phyloP scores from a whole-genome alignment of 345 rosid genomes.

The Alliaria petiolata region DNA sequence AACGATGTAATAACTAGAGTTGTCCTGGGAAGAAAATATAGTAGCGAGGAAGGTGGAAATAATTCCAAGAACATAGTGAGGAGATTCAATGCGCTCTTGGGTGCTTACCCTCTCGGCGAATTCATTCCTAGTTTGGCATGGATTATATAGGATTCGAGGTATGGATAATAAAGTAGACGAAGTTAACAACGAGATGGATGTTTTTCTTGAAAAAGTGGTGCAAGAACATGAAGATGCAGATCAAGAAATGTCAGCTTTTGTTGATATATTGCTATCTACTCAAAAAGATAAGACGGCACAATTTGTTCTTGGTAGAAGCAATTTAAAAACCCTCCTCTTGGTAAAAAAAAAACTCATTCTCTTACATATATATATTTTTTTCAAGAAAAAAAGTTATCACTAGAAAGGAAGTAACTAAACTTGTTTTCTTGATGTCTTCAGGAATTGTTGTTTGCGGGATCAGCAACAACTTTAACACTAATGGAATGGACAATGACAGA shows the following conservation, averaged over 20 bases:
- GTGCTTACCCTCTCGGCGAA: too few relatives aligned
- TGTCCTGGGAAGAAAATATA: too few relatives aligned
- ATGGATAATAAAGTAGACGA: too few relatives aligned
- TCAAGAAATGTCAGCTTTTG: background rate
- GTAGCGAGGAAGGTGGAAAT: too few relatives aligned
- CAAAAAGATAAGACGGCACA: background rate
- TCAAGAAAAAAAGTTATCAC: background rate
- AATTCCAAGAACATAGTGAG: too few relatives aligned
- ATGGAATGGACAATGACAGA: background rate
- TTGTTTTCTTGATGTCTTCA: background rate
- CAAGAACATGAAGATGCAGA: background rate
- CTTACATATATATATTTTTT: background rate
- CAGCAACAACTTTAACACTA: background rate
- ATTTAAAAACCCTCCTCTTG: background rate
- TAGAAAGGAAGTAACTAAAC: background rate
- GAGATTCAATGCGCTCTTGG: too few relatives aligned
- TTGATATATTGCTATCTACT: background rate
- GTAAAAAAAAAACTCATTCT: background rate
- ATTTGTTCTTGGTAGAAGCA: background rate
- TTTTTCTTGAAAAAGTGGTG: slow-evolving; percentile 10
- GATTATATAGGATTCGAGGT: too few relatives aligned
- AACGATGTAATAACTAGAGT: too few relatives aligned
- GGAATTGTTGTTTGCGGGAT: slow-evolving; percentile 9
- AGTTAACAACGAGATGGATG: too few relatives aligned
- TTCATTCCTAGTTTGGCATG: too few relatives aligned